Evolutionary conservation across 495 filamentous ascomycete genomes (phyloP), one percentile per base, ranked within the genome.

Genomic region (Talaromyces trachyspermus): DNA sequence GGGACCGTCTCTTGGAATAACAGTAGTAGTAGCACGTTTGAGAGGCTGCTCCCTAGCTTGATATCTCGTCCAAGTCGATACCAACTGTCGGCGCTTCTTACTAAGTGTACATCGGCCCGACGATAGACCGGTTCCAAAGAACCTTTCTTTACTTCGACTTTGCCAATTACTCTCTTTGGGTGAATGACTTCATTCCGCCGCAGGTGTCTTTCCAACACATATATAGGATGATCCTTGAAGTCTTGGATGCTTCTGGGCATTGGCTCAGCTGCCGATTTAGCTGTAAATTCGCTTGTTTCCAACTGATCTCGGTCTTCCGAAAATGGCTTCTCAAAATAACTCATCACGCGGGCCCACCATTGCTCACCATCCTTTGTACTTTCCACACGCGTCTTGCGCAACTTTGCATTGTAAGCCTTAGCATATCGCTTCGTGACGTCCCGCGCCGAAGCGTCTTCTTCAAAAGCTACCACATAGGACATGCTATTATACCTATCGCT

Each of bases 181-280:
- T 80, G 74, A 10, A 92, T 74, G 9, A 89, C 82, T 64, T 99
- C 86, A 54, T 92, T 82, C 15, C 81, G 74, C 40, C 78, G 81
- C n/a, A 99, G 65, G 67, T 97, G 89, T 36, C 94, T 74, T 54
- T 95, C 85, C 0, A 99, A 74, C 2, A 86, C 89, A 56, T 90
- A 96, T 37, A 87, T 65, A 0, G 94, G 94, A 63, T 99, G 92
- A 54, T 86, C 81, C 59, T 95, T 95, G 65, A 96, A 94, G 56
- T 97, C 91, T 36, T 81, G 78, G 14, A 96, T 78, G 53, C 89
- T 95, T 36, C 80, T 78, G 4, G 92, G 92, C 81, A 99, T 89
- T 4, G 85, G 85, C 57, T 99, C 92, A 9, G 73, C 69, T 0
- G 81, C 79, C 48, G 87, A 83, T 49, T 76, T 78, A 5, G 76